These are phyloP conservation scores for Lasiosphaeris hirsuta DNA, from an alignment of 495 filamentous ascomycete genomes.

Conservation along the genomic window DNA sequence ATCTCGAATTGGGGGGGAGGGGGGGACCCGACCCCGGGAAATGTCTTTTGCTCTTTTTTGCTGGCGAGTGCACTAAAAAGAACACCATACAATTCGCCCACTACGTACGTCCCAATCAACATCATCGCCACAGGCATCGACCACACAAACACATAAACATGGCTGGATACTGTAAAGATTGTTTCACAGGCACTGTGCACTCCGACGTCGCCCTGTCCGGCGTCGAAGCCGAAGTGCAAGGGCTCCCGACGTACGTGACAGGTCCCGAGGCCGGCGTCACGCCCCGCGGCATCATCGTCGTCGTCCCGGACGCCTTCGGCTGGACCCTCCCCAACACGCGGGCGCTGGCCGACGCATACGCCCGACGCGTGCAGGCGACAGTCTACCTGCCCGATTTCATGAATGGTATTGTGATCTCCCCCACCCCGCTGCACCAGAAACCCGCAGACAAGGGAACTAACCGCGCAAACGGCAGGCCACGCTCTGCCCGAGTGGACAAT, in stretches of 20 bases:
- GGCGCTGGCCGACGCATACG: constrained; percentile 51
- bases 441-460: neutral
- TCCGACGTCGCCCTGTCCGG: constrained; percentile 28
- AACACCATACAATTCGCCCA: too few relatives aligned
- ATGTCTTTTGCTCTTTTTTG: too few relatives aligned
- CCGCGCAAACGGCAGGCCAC: neutral
- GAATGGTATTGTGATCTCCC: constrained; percentile 38
- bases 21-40: too few relatives aligned
- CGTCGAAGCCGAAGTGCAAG: constrained; percentile 38
- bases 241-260: constrained; percentile 48
- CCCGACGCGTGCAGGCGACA: constrained; percentile 42
- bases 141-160: neutral
- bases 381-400: constrained; percentile 62
- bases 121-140: neutral
- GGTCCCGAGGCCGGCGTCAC: constrained; percentile 29
- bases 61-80: too few relatives aligned
- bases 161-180: constrained; percentile 17
- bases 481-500: constrained; percentile 2
- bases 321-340: constrained; percentile 55
- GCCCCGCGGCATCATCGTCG: constrained; percentile 49
- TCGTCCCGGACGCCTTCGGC: constrained; percentile 58
- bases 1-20: too few relatives aligned
- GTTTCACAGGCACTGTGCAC: constrained; percentile 29
- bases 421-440: neutral
- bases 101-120: too few relatives aligned